Evolutionary conservation across 108 stramenopile species (phyloP).

Genomic region (Nannochloropsis salina): DNA sequence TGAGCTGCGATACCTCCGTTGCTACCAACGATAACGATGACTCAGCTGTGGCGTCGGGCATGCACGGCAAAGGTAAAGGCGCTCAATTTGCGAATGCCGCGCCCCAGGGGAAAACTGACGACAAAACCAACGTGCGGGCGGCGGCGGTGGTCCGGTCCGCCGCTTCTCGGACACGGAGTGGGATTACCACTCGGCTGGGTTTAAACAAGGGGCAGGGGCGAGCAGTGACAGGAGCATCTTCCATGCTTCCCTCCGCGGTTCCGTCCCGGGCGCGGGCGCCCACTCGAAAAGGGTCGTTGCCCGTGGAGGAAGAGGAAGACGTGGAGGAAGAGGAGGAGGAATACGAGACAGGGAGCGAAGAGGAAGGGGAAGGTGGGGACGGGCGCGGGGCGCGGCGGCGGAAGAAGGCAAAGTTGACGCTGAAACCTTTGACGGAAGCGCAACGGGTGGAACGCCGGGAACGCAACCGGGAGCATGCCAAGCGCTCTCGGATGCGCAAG

Average conservation of each 20-base stretch:
- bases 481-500: slow-evolving; percentile 86
- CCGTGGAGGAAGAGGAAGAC: not conserved
- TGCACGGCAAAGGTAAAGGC: slow-evolving; percentile 9
- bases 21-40: not conserved
- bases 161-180: slow-evolving; percentile 3
- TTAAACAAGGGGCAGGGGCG: not conserved
- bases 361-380: slow-evolving; percentile 24
- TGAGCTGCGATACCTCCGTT: no score
- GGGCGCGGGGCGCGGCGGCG: slow-evolving; percentile 22
- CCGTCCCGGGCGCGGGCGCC: not conserved
- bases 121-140: not conserved
- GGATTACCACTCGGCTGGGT: not conserved
- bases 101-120: not conserved
- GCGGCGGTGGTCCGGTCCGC: slow-evolving; percentile 7
- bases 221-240: not conserved
- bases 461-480: slow-evolving; percentile 93
- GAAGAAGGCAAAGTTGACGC: slow-evolving; percentile 31
- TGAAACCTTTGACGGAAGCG: slow-evolving; percentile 45
- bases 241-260: not conserved
- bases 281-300: no score
- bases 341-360: not conserved
- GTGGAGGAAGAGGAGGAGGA: not conserved
- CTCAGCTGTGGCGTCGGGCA: not conserved
- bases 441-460: slow-evolving; percentile 57
- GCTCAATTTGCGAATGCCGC: not conserved